These are phyloP conservation scores for Cyberlindnera xylosilytica DNA, from an alignment of 805 yeast species.

Conservation along the genomic window DNA sequence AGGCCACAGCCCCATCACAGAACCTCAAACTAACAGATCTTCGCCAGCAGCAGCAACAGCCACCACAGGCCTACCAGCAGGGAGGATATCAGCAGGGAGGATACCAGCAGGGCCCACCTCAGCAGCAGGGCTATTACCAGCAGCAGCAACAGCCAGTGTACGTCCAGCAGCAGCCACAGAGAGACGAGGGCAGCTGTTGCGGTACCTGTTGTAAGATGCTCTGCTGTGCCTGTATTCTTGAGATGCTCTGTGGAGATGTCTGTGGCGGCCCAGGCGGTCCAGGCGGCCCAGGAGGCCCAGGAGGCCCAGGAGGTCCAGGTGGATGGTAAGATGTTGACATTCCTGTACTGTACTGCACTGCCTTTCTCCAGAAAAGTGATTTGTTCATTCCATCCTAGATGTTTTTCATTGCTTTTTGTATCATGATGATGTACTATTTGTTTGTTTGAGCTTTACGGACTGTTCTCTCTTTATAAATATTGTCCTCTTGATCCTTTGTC, in stretches of 20 bases:
- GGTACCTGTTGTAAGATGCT: constrained; percentile 25
- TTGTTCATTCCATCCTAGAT: no score
- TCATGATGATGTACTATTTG: no score
- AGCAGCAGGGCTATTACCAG: constrained; percentile 29
- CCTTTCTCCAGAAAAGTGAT: no score
- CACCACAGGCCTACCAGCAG: constrained; percentile 5
- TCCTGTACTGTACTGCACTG: no score
- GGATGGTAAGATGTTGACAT: no score
- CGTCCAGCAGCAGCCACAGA: constrained; percentile 24
- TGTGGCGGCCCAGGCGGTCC: constrained; percentile 13
- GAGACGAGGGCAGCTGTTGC: constrained; percentile 19
- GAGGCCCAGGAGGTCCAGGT: no score
- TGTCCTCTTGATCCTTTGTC: no score
- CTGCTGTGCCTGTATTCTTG: constrained; percentile 22
- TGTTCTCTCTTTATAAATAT: no score
- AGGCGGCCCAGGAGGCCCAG: constrained; percentile 6
- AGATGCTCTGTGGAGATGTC: constrained; percentile 17
- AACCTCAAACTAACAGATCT: neutral
- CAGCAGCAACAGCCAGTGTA: constrained; percentile 28
- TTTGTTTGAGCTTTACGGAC: no score
- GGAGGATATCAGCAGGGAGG: constrained; percentile 5
- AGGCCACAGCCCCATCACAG: no score
- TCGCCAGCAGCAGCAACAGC: constrained; percentile 15
- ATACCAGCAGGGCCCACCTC: constrained; percentile 18
- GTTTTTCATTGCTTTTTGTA: no score